These are phyloP conservation scores for Plantago elongata DNA, from an alignment of 257 asterid genomes.

Conservation along the genomic window DNA sequence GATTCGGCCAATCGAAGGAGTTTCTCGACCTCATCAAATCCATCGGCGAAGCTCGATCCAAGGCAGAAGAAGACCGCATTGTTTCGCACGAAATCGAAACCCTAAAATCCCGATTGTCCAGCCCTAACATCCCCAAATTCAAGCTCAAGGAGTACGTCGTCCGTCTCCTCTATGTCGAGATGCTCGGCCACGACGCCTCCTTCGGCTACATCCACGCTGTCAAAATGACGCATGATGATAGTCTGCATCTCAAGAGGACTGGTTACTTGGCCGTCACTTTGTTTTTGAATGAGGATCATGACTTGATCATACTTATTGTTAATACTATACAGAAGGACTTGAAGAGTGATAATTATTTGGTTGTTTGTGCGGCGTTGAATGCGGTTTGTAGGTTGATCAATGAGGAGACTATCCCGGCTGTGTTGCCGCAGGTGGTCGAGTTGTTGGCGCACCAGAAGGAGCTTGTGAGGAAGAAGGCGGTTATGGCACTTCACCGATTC, in stretches of 20 bases:
- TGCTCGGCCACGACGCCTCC: conserved; percentile 95
- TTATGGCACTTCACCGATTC: conserved; percentile 95
- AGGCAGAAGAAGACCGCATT: conserved; percentile 90
- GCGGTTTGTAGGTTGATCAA: conserved; percentile 91
- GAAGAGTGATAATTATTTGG: conserved; percentile 84
- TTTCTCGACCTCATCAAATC: conserved; percentile 89
- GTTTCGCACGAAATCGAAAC: conserved; percentile 75
- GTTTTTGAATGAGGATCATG: conserved; percentile 90
- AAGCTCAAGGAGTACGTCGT: conserved; percentile 84
- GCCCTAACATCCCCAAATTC: conserved; percentile 78
- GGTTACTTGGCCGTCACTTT: conserved; percentile 90
- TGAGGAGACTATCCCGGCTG: conserved; percentile 97
- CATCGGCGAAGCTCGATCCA: conserved; percentile 93
- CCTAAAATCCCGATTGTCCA: conserved; percentile 57
- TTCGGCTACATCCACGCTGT: conserved; percentile 96
- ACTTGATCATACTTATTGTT: conserved; percentile 84
- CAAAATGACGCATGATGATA: conserved; percentile 95
- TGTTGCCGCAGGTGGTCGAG: conserved; percentile 88
- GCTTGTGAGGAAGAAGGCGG: conserved; percentile 91
- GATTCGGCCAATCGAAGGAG: conserved; percentile 87
- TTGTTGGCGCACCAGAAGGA: conserved; percentile 83
- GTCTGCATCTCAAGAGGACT: conserved; percentile 61
- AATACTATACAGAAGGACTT: conserved; percentile 98
- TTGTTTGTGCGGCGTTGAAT: conserved; percentile 81
- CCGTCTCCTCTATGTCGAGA: conserved; percentile 79